Evolutionary conservation across 805 yeast genomes (phyloP).

Genomic region (Zygosaccharomyces rouxii): DNA sequence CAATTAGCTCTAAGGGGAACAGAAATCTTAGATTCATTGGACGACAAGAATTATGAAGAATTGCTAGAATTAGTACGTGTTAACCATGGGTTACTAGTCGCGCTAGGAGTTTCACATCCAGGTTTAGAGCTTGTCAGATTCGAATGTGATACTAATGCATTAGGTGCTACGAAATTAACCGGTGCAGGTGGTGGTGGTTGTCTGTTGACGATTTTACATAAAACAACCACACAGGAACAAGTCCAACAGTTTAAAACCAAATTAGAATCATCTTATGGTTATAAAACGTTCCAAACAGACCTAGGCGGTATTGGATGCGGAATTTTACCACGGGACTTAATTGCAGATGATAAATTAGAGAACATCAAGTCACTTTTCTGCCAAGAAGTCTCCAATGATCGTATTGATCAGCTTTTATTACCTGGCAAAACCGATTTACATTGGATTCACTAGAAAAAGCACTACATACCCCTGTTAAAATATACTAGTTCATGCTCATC

Average conservation of each 20-base stretch:
- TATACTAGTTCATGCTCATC: conserved; percentile 54
- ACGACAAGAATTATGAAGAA: conserved; percentile 28
- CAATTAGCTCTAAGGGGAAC: conserved; percentile 64
- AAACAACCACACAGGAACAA: conserved; percentile 38
- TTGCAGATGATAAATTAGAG: conserved; percentile 9
- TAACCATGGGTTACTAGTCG: conserved; percentile 81
- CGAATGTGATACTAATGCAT: conserved; percentile 53
- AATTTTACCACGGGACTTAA: conserved; percentile 20
- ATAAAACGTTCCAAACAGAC: conserved; percentile 69
- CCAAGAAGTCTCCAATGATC: conserved; percentile 10
- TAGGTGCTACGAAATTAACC: conserved; percentile 90
- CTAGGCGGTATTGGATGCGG: conserved; percentile 89
- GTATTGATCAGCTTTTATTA: conserved; percentile 15
- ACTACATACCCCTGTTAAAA: conserved; percentile 90
- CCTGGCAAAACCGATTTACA: conserved; percentile 15
- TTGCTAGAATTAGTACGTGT: conserved; percentile 64
- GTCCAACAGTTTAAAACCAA: conserved; percentile 34
- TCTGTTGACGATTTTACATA: conserved; percentile 74
- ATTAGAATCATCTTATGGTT: conserved; percentile 45
- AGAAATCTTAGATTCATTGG: conserved; percentile 44
- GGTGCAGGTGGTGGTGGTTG: conserved; percentile 99
- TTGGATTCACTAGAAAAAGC: conserved; percentile 14
- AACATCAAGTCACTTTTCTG: conserved; percentile 13
- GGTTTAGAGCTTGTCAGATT: conserved; percentile 71
- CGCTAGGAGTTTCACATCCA: conserved; percentile 92